phyloP scores from a whole-genome alignment of 1,284 basidiomycete species.

The Meira nashicola region DNA sequence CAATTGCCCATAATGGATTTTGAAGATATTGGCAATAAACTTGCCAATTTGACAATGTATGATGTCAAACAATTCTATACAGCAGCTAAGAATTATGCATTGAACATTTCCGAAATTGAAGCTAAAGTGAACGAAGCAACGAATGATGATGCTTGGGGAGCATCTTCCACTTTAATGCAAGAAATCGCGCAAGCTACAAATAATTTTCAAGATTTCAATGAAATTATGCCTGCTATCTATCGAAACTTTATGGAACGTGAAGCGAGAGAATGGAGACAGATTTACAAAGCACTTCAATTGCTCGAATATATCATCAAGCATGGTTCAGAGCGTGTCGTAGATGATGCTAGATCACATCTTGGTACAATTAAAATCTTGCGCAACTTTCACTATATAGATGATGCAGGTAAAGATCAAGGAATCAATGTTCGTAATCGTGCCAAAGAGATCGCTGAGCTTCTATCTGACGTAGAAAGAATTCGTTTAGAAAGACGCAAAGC shows the following conservation, averaged over 20 bases:
- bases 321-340: slow-evolving; percentile 95
- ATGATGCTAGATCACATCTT: slow-evolving; percentile 90
- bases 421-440: slow-evolving; percentile 94
- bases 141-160: slow-evolving; percentile 98
- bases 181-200: slow-evolving; percentile 94
- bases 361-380: slow-evolving; percentile 95
- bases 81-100: slow-evolving; percentile 59
- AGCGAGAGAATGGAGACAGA: slow-evolving; percentile 95
- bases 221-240: slow-evolving; percentile 98
- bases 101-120: slow-evolving; percentile 96
- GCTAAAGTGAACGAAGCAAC: slow-evolving; percentile 95
- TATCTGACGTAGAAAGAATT: slow-evolving; percentile 86
- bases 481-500: slow-evolving; percentile 85
- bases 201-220: slow-evolving; percentile 97
- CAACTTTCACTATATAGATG: slow-evolving; percentile 97
- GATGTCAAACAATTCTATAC: slow-evolving; percentile 49
- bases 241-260: slow-evolving; percentile 78
- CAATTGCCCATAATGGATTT: background rate
- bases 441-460: slow-evolving; percentile 80
- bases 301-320: slow-evolving; percentile 95
- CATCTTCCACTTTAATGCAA: slow-evolving; percentile 95
- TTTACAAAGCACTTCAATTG: slow-evolving; percentile 97
- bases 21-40: slow-evolving; percentile 35
- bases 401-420: slow-evolving; percentile 98
- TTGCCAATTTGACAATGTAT: slow-evolving; percentile 51